phyloP scores from a whole-genome alignment of 1,284 basidiomycete genomes.

The Gomphus sp. region DNA sequence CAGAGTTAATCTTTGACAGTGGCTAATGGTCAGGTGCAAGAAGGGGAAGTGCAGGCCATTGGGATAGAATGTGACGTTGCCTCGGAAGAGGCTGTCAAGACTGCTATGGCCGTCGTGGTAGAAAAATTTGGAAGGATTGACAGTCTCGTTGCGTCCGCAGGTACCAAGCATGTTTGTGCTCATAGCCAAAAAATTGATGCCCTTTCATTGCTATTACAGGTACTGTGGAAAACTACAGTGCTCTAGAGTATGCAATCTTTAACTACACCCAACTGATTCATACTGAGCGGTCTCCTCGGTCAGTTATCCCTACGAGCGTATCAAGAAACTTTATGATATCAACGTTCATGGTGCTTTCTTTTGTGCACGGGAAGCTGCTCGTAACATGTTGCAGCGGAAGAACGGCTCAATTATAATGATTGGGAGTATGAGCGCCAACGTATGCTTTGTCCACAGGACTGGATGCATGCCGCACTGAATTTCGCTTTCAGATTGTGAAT shows the following conservation, averaged over 20 bases:
- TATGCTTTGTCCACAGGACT: constrained; percentile 29
- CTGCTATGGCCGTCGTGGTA: constrained; percentile 59
- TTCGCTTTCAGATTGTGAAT: constrained; percentile 61
- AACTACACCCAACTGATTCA: neutral
- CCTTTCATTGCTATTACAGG: constrained; percentile 32
- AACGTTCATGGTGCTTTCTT: constrained; percentile 92
- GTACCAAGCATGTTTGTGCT: constrained; percentile 31
- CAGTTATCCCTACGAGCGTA: constrained; percentile 77
- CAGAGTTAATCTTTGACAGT: neutral
- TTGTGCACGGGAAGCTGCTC: constrained; percentile 87
- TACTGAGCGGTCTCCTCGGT: neutral
- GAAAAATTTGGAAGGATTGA: constrained; percentile 79
- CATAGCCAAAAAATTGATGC: neutral
- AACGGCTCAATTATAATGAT: constrained; percentile 83
- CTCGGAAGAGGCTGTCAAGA: constrained; percentile 70
- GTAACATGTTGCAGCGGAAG: constrained; percentile 68
- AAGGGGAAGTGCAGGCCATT: constrained; percentile 59
- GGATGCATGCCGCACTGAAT: neutral
- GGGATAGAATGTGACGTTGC: constrained; percentile 87
- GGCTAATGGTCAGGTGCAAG: constrained; percentile 49
- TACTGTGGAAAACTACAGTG: constrained; percentile 88
- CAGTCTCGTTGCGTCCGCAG: constrained; percentile 81
- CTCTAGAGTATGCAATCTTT: constrained; percentile 56
- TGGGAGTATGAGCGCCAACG: constrained; percentile 84
- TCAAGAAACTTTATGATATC: constrained; percentile 81